Evolutionary conservation across 495 filamentous ascomycete species (phyloP), one percentile per base, ranked within the genome.

Genomic region (Parachaetomium inaequale): DNA sequence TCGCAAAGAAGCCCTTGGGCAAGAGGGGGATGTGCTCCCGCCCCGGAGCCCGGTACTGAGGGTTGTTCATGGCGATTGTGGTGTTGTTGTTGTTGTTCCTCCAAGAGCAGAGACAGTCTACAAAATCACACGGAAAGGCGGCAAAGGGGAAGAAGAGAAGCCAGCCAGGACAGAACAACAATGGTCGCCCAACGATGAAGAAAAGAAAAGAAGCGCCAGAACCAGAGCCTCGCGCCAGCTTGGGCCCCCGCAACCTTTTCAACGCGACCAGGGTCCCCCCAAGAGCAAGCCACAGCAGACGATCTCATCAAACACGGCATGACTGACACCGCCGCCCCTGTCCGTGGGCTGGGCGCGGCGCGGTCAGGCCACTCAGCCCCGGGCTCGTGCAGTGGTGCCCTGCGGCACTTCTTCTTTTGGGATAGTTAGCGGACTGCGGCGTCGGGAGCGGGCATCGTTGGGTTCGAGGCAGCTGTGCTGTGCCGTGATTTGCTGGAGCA

Each of bases 1-100:
- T 71, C 19, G 78, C 76, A 52, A 86, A 78, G 59, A 85, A 84
- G 64, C 66, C 66, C 45, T 63, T 71, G 17, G 79, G 78, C n/a
- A 70, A 75, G 23, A 74, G 43, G 26, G 79, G 76, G 45, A 79
- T 74, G 57, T 82, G 79, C 63, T 78, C 75, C 40, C 63, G 66
- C 5, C 77, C 79, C 51, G 70, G 64, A 73, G 69, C 54, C 59
- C 57, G 61, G 54, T 61, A 65, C 49, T 68, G 65, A 28, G 53
- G 21, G n/a, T 32, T 42, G 32, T 8, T 58, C 54, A 57, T 43
- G 19, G 40, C 21, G 55, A 4, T 14, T 15, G 12, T 57, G 36
- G 11, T 47, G 28, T 38, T 42, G 53, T 21, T 43, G 26, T 10
- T 31, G 7, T 26, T 45, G 19, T 8, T 25, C 11, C 11, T 29